phyloP scores from a whole-genome alignment of 116 monocot species.

The Phalaenopsis hybrid region DNA sequence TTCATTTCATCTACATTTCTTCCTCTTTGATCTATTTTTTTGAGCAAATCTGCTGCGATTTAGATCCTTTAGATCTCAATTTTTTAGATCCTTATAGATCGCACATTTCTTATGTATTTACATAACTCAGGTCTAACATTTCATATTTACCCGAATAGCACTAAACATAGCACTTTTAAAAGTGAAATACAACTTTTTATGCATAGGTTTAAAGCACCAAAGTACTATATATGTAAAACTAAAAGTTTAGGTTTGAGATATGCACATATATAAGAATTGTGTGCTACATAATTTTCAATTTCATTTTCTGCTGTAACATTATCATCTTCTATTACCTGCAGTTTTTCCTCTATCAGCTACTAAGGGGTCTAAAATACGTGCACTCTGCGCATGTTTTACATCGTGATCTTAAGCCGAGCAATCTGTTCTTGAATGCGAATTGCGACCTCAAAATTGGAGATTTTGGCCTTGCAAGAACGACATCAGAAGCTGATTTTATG shows the following conservation, averaged over 20 bases:
- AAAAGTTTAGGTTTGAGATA: too few relatives aligned
- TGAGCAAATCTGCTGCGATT: background rate
- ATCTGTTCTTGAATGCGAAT: conserved; percentile 68
- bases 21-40: background rate
- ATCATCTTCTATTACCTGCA: conserved; percentile 21
- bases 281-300: background rate
- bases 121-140: too few relatives aligned
- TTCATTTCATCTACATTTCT: background rate
- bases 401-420: conserved; percentile 73
- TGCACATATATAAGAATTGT: too few relatives aligned
- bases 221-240: too few relatives aligned
- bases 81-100: too few relatives aligned
- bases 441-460: conserved; percentile 77
- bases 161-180: too few relatives aligned
- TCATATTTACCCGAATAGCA: too few relatives aligned
- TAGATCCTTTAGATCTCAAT: background rate
- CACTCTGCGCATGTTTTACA: conserved; percentile 70
- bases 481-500: conserved; percentile 67
- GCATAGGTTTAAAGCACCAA: too few relatives aligned
- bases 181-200: too few relatives aligned
- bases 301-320: background rate
- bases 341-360: conserved; percentile 76
- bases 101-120: background rate
- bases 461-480: conserved; percentile 72
- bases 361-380: conserved; percentile 69